A percentile compares a stretch with the other conserved stretches of the same genome.
Evolutionary conservation across 805 yeast genomes (phyloP).

Genomic region (Myxozyma geophila): DNA sequence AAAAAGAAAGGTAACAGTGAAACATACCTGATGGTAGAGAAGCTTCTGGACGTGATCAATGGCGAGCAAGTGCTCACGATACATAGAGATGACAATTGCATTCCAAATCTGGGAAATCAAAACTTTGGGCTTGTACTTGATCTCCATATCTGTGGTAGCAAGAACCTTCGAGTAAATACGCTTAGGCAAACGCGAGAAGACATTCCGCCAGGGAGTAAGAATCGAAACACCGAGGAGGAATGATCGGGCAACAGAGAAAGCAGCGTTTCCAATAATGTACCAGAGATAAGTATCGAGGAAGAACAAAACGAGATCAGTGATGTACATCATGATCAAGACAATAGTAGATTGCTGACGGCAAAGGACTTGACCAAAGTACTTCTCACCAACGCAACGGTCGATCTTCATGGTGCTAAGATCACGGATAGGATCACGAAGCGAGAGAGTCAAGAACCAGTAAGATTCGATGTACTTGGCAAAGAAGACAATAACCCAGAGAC

Average conservation of each 20-base stretch:
- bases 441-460: slow-evolving; percentile 84
- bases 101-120: slow-evolving; percentile 98
- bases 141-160: slow-evolving; percentile 99
- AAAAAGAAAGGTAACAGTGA: neutral
- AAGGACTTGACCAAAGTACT: slow-evolving; percentile 75
- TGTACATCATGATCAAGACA: slow-evolving; percentile 88
- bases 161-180: slow-evolving; percentile 97
- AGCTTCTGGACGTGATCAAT: slow-evolving; percentile 98
- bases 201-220: slow-evolving; percentile 99
- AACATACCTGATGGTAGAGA: slow-evolving; percentile 77
- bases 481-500: slow-evolving; percentile 88
- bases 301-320: slow-evolving; percentile 91
- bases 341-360: slow-evolving; percentile 88
- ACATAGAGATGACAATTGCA: slow-evolving; percentile 98
- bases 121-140: slow-evolving; percentile 97
- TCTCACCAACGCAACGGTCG: slow-evolving; percentile 92
- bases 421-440: slow-evolving; percentile 94
- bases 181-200: slow-evolving; percentile 96
- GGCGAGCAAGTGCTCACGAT: slow-evolving; percentile 97
- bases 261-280: slow-evolving; percentile 94
- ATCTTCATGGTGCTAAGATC: slow-evolving; percentile 78
- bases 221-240: slow-evolving; percentile 99
- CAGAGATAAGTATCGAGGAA: slow-evolving; percentile 99
- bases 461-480: slow-evolving; percentile 89
- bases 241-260: slow-evolving; percentile 95